A percentile compares a stretch with the other conserved stretches of the same genome.
phyloP scores from a whole-genome alignment of 2,329 filamentous ascomycete genomes.

The Ophiognomonia clavigignenti-juglandacearum region DNA sequence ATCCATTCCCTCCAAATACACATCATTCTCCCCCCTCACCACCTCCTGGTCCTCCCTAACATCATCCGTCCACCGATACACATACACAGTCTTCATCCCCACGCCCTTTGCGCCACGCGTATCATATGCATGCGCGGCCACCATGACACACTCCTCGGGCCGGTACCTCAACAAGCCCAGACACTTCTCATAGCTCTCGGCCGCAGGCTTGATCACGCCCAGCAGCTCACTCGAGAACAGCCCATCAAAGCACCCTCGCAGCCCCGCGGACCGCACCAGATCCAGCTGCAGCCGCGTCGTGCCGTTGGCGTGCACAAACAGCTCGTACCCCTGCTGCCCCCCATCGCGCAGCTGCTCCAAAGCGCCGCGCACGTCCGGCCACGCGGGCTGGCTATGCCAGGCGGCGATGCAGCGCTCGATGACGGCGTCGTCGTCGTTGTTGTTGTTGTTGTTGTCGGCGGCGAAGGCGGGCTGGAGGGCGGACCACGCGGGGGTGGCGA shows the following conservation, averaged over 20 bases:
- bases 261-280: constrained; percentile 38
- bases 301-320: constrained; percentile 50
- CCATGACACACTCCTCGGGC: constrained; percentile 45
- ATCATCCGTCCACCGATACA: constrained; percentile 50
- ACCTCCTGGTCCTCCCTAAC: constrained; percentile 37
- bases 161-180: constrained; percentile 37
- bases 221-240: constrained; percentile 48
- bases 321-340: constrained; percentile 32
- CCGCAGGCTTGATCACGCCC: constrained; percentile 42
- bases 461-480: constrained; percentile 17
- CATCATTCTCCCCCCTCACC: constrained; percentile 35
- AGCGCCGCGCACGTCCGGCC: constrained; percentile 43
- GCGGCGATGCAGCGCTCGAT: constrained; percentile 26
- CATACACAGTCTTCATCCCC: constrained; percentile 48
- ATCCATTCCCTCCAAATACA: constrained; percentile 23
- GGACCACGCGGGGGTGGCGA: constrained; percentile 22
- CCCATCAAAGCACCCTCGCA: constrained; percentile 39
- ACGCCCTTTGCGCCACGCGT: constrained; percentile 39
- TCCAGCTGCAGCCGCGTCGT: constrained; percentile 51
- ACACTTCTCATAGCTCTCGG: constrained; percentile 39
- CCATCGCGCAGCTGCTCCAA: constrained; percentile 32
- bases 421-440: too few relatives aligned
- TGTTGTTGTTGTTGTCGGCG: too few relatives aligned
- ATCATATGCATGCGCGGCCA: constrained; percentile 52
- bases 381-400: constrained; percentile 46